phyloP scores from a whole-genome alignment of 164 flowering plant species.

The Liriodendron chinense region DNA sequence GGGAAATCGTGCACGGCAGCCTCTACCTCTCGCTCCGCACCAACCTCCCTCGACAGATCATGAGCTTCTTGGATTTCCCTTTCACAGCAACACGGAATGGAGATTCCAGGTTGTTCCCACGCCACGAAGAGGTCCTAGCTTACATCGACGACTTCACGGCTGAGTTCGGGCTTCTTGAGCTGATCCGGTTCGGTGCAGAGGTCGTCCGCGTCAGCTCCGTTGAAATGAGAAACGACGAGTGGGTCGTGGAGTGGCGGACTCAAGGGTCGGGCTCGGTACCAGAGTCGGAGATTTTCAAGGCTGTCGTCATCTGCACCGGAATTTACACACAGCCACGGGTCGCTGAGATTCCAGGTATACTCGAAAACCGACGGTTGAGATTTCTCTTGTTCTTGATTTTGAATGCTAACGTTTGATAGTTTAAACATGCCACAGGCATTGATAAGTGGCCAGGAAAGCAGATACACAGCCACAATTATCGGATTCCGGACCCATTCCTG shows the following conservation, averaged over 20 bases:
- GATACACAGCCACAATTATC: conserved; percentile 90
- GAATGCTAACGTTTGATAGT: neutral
- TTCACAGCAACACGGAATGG: conserved; percentile 32
- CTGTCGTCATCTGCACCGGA: conserved; percentile 55
- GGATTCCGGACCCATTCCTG: conserved; percentile 66
- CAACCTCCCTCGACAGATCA: conserved; percentile 69
- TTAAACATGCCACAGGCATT: conserved; percentile 39
- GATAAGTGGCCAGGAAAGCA: conserved; percentile 80
- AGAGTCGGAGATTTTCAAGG: conserved; percentile 40
- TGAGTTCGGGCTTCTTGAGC: conserved; percentile 45
- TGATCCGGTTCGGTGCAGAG: conserved; percentile 59
- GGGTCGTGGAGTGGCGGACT: conserved; percentile 43
- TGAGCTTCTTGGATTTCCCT: conserved; percentile 74
- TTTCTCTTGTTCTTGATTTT: neutral
- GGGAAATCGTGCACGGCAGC: conserved; percentile 57
- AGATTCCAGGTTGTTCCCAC: conserved; percentile 66
- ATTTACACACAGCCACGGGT: conserved; percentile 49
- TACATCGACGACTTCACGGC: conserved; percentile 52
- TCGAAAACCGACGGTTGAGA: neutral
- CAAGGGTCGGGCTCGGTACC: conserved; percentile 5
- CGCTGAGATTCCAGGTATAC: conserved; percentile 54
- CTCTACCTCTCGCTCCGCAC: conserved; percentile 79
- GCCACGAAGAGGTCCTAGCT: conserved; percentile 62
- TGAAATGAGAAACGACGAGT: conserved; percentile 37
- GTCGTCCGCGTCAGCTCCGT: conserved; percentile 41